Percentiles rank a stretch among this genome's conserved stretches.
Evolutionary conservation across 768 basidiomycete genomes (phyloP).

Genomic region (Daedalea quercina): DNA sequence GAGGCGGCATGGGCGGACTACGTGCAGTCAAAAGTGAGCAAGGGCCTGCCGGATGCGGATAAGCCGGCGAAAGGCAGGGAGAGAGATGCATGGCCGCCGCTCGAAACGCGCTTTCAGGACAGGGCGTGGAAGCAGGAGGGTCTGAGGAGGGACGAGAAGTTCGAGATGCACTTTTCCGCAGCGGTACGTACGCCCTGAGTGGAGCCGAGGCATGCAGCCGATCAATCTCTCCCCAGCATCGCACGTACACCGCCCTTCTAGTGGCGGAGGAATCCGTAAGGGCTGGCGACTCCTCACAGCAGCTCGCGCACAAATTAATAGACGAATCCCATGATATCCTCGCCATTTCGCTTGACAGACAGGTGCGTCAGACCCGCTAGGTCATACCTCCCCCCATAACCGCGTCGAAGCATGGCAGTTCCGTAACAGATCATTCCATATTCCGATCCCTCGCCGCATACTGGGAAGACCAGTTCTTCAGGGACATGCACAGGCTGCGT

Average conservation of each 20-base stretch:
- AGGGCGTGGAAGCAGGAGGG: slow-evolving; percentile 63
- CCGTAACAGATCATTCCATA: slow-evolving; percentile 81
- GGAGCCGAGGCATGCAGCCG: neutral
- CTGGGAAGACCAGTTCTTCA: slow-evolving; percentile 89
- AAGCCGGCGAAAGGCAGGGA: slow-evolving; percentile 43
- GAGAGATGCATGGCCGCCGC: slow-evolving; percentile 42
- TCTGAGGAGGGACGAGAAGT: slow-evolving; percentile 82
- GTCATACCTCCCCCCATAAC: slow-evolving; percentile 7
- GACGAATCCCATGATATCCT: slow-evolving; percentile 75
- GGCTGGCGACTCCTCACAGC: slow-evolving; percentile 32
- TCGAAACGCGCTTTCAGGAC: slow-evolving; percentile 44
- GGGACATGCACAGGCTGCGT: slow-evolving; percentile 84
- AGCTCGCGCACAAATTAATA: slow-evolving; percentile 52
- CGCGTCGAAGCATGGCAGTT: slow-evolving; percentile 54
- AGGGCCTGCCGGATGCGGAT: slow-evolving; percentile 49
- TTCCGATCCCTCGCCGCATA: slow-evolving; percentile 75
- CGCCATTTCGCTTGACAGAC: slow-evolving; percentile 61
- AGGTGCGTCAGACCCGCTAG: slow-evolving; percentile 38
- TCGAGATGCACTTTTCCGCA: slow-evolving; percentile 78
- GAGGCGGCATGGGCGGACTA: slow-evolving; percentile 61
- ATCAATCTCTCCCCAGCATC: slow-evolving; percentile 28
- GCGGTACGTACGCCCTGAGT: slow-evolving; percentile 46
- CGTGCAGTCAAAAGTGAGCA: slow-evolving; percentile 54
- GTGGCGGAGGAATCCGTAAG: slow-evolving; percentile 39
- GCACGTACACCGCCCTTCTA: slow-evolving; percentile 46